These are phyloP conservation scores for Articulospora tetracladia DNA, from an alignment of 495 filamentous ascomycete genomes.

Conservation along the genomic window DNA sequence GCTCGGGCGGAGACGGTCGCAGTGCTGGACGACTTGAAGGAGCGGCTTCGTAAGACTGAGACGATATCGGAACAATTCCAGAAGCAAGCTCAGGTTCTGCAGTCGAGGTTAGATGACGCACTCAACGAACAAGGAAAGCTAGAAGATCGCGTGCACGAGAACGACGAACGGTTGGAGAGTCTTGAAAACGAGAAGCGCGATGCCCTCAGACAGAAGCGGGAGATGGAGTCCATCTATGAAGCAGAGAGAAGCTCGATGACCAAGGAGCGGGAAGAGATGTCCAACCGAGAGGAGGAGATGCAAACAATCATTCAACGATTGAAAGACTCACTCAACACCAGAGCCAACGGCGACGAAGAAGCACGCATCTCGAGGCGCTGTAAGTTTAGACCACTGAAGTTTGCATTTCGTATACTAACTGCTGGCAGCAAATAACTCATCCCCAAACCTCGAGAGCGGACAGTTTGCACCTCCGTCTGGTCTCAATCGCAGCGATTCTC, in stretches of 20 bases:
- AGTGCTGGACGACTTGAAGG: conserved; percentile 79
- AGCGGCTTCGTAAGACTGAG: conserved; percentile 77
- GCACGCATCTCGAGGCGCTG: conserved; percentile 64
- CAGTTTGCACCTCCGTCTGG: conserved; percentile 88
- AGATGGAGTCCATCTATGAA: conserved; percentile 87
- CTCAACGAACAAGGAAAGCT: conserved; percentile 76
- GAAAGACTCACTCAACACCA: conserved; percentile 80
- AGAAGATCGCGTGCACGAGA: conserved; percentile 81
- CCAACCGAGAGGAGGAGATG: conserved; percentile 80
- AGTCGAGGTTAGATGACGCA: conserved; percentile 83
- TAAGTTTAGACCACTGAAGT: conserved; percentile 45
- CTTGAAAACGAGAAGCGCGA: conserved; percentile 80
- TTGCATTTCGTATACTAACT: conserved; percentile 18
- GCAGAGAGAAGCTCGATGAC: conserved; percentile 81
- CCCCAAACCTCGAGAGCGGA: conserved; percentile 40
- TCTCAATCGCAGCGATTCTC: conserved; percentile 73
- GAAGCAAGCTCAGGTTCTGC: conserved; percentile 79
- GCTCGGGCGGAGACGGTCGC: conserved; percentile 66
- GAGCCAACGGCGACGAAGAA: conserved; percentile 61
- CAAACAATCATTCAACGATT: conserved; percentile 81
- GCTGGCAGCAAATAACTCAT: conserved; percentile 27
- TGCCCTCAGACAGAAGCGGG: conserved; percentile 71
- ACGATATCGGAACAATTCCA: conserved; percentile 71
- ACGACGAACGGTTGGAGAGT: conserved; percentile 72
- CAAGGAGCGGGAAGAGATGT: conserved; percentile 86